Evolutionary conservation across 108 stramenopile genomes (phyloP).

Genomic region (Epipyxis sp.): DNA sequence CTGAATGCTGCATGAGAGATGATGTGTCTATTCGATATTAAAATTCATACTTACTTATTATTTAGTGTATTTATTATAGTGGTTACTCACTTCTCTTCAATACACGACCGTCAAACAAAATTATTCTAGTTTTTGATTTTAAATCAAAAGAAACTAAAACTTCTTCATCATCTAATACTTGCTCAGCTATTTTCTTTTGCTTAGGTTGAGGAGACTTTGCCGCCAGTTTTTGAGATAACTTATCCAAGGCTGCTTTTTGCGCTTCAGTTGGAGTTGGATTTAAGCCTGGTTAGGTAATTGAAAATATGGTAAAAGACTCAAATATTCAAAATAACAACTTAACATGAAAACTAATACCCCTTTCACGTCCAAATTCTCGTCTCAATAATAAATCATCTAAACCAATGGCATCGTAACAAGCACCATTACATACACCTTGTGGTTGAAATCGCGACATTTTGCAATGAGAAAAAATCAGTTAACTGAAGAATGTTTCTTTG

Average conservation of each 20-base stretch:
- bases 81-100: not conserved
- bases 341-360: too few relatives aligned
- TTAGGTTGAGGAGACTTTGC: not conserved
- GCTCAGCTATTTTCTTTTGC: not conserved
- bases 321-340: too few relatives aligned
- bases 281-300: too few relatives aligned
- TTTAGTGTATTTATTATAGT: not conserved
- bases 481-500: too few relatives aligned
- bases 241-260: not conserved
- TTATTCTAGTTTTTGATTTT: not conserved
- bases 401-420: too few relatives aligned
- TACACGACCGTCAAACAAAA: not conserved
- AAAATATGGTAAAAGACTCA: too few relatives aligned
- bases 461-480: too few relatives aligned
- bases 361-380: too few relatives aligned
- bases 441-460: too few relatives aligned
- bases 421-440: too few relatives aligned
- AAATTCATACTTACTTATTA: not conserved
- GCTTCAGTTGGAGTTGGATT: conserved; percentile 2
- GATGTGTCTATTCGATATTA: not conserved
- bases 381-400: too few relatives aligned
- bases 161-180: not conserved
- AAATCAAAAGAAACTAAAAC: conserved; percentile 1
- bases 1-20: conserved; percentile 4
- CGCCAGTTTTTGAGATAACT: not conserved